Evolutionary conservation across 148 eudicot species (phyloP).

Genomic region (Rhododendron vialii): DNA sequence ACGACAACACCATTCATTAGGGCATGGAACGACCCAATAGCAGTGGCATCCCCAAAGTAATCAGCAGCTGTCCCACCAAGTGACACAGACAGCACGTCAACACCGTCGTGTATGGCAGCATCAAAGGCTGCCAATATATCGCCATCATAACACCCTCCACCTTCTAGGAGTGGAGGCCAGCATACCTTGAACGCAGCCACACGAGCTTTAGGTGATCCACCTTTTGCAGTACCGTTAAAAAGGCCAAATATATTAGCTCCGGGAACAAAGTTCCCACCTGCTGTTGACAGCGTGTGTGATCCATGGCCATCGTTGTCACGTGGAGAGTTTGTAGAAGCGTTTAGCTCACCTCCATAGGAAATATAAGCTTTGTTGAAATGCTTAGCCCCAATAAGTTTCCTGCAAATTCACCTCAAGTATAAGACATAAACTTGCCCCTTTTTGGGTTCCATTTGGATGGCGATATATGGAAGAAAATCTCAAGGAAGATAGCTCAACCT

Average conservation of each 20-base stretch:
- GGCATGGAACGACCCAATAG: conserved; percentile 67
- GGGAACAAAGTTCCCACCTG: conserved; percentile 57
- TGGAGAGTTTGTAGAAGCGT: conserved; percentile 15
- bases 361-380: conserved; percentile 41
- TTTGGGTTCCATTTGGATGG: neutral
- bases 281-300: conserved; percentile 70
- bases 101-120: conserved; percentile 58
- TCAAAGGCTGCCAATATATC: conserved; percentile 61
- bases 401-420: conserved; percentile 8
- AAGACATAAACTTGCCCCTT: neutral
- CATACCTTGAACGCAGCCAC: conserved; percentile 77
- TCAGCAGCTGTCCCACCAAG: conserved; percentile 34
- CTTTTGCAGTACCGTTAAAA: conserved; percentile 57
- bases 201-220: conserved; percentile 72
- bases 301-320: conserved; percentile 72
- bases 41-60: conserved; percentile 33
- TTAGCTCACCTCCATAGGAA: neutral
- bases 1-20: conserved; percentile 41
- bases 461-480: neutral
- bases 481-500: neutral
- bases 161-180: conserved; percentile 22
- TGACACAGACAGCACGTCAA: conserved; percentile 57
- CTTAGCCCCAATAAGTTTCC: conserved; percentile 75
- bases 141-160: conserved; percentile 33
- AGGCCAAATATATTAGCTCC: conserved; percentile 37